Evolutionary conservation across 1,139 yeast genomes (phyloP), one percentile per base, ranked within the genome.

Genomic region (Trichomonascaceae sp.): DNA sequence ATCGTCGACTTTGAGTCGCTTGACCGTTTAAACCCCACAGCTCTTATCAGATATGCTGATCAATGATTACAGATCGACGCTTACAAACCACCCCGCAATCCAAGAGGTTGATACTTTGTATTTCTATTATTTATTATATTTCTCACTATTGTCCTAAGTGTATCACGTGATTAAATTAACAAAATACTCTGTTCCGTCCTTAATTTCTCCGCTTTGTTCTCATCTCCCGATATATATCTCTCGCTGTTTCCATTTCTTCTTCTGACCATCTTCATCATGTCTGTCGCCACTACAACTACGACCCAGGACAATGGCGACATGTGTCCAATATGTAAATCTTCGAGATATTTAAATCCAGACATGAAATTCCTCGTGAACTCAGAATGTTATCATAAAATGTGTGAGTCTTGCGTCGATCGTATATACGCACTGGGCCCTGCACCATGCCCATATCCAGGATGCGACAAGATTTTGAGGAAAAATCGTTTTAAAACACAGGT

Each of bases 291-390:
- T 39, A 30, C 43, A 15, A 38, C 39, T 8, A 15, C 24, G 19
- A 19, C 47, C 45, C 24, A 41, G 15, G 54, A 50, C 20, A 56
- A 58, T 44, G 57, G 52, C 53, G 99, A 93, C 72, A 85, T 91
- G 84, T 93, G 99, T 76, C 99, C 99, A 44, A 90, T 95, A 66
- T 93, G 99, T 76, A 89, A 93, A 72, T 90, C 98, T 47, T 96
- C 95, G 69, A 77, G 93, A 69, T 93, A 93, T 70, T 76, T 93
- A 58, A 89, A 96, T 48, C 98, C 99, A 43, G 91, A 91, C 64
- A 87, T 93, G 87, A 83, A 80, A 63, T 91, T 93, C 66, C 80
- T 93, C 55, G 91, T 93, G 58, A 93, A 93, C 65, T 96, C 98
- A 0, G 99, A 93, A 68, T 93, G 99, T 71, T 93, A 95, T 68